Percentiles rank a stretch among this genome's conserved stretches.
Evolutionary conservation across 2,329 filamentous ascomycete species (phyloP).

Genomic region (Aspergillus felis): DNA sequence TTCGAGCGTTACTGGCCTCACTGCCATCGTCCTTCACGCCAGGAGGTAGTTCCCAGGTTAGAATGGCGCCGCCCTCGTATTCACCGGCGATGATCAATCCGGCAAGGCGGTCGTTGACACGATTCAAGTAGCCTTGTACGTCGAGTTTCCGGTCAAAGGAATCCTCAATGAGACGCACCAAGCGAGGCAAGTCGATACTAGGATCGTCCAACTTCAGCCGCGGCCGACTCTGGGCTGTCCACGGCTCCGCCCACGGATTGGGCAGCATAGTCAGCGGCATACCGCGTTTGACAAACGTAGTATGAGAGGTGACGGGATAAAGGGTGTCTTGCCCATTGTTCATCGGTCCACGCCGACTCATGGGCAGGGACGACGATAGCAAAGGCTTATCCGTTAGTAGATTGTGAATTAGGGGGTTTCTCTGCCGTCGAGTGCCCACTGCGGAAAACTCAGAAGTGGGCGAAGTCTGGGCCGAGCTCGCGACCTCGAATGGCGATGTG

Average conservation of each 20-base stretch:
- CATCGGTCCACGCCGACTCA: constrained; percentile 55
- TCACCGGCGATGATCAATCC: constrained; percentile 93
- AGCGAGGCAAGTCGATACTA: constrained; percentile 74
- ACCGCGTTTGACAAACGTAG: constrained; percentile 85
- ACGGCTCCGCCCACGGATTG: constrained; percentile 60
- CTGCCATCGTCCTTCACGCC: constrained; percentile 54
- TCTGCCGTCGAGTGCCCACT: constrained; percentile 56
- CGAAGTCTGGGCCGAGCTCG: constrained; percentile 49
- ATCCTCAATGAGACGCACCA: constrained; percentile 86
- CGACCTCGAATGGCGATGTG: constrained; percentile 80
- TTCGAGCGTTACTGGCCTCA: constrained; percentile 52
- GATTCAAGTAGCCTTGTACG: constrained; percentile 72
- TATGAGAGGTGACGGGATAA: constrained; percentile 46
- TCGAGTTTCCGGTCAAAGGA: constrained; percentile 86
- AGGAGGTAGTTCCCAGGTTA: constrained; percentile 85
- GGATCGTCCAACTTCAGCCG: constrained; percentile 72
- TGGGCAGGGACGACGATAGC: constrained; percentile 84
- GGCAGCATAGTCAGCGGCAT: constrained; percentile 85
- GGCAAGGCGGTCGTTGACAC: constrained; percentile 77
- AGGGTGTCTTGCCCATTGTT: constrained; percentile 28
- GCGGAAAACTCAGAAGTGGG: constrained; percentile 37
- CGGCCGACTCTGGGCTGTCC: constrained; percentile 62
- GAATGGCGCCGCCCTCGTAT: constrained; percentile 90
- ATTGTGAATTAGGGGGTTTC: constrained; percentile 91
- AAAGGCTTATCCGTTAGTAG: constrained; percentile 92